Conservation (phyloP, 441 rosid genomes). For the Aleurites moluccanus region DNA sequence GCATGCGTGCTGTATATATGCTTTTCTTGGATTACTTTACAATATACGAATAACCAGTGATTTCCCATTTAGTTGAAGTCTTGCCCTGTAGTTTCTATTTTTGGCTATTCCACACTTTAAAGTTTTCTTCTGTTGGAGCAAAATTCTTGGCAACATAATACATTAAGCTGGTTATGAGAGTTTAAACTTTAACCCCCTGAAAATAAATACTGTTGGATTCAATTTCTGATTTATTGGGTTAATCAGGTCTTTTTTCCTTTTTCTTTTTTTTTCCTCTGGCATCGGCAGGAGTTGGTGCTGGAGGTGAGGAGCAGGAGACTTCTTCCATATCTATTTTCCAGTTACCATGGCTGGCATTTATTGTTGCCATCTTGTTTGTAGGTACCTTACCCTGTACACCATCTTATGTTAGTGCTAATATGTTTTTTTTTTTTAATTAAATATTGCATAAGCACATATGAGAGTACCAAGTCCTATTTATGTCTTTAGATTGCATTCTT, state of each 20-base stretch:
- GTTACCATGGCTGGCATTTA: constrained; percentile 79
- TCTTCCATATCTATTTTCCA: constrained; percentile 72
- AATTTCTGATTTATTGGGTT: constrained; percentile 2
- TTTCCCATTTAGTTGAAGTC: not conserved
- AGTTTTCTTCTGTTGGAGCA: constrained; percentile 2
- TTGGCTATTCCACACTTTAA: not conserved
- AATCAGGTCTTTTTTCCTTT: not conserved
- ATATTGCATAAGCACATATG: not conserved
- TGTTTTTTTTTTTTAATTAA: too few species aligned
- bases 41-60: not conserved
- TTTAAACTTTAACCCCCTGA: constrained; percentile 1
- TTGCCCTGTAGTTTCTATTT: not conserved
- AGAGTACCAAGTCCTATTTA: not conserved
- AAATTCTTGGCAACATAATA: not conserved
- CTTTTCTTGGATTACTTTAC: not conserved
- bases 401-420: constrained; percentile 9
- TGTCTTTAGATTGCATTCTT: constrained; percentile 14
- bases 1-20: not conserved
- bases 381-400: constrained; percentile 69
- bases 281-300: constrained; percentile 92
- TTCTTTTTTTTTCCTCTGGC: too few species aligned
- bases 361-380: constrained; percentile 91
- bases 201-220: not conserved
- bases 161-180: constrained; percentile 13
- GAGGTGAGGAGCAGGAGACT: constrained; percentile 90